Conservation (phyloP, 2,329 filamentous ascomycete species). For the Colletotrichum lupini region DNA sequence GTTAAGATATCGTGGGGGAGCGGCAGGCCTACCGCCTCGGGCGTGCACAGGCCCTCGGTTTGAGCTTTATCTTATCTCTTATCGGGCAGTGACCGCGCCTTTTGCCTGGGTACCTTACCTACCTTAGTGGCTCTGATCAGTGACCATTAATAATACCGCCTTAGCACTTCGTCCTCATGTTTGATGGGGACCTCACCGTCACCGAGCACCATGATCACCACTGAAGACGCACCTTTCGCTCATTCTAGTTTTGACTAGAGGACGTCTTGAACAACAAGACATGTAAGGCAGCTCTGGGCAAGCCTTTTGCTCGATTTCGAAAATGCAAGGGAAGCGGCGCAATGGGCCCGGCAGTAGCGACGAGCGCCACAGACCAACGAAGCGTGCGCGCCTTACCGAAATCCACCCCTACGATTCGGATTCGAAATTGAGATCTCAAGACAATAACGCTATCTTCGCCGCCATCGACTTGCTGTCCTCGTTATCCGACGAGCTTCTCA, state of each 20-base stretch:
- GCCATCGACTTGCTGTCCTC: constrained; percentile 71
- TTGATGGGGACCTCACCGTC: not conserved
- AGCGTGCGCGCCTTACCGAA: constrained; percentile 5
- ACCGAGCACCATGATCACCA: not conserved
- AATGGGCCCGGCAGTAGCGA: not conserved
- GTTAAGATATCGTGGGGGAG: no score
- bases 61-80: not conserved
- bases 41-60: not conserved
- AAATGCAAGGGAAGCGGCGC: constrained; percentile 11
- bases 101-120: not conserved
- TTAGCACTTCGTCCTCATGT: not conserved
- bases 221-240: not conserved
- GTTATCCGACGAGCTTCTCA: constrained; percentile 87
- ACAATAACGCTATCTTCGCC: not conserved
- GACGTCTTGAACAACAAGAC: not conserved
- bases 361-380: not conserved
- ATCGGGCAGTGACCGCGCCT: not conserved
- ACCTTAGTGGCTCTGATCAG: not conserved
- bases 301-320: not conserved
- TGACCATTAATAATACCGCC: not conserved
- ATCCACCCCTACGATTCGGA: not conserved
- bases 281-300: not conserved
- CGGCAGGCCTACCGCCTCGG: no score
- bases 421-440: not conserved
- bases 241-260: not conserved